A percentile compares a stretch with the other conserved stretches of the same genome.
Evolutionary conservation across 768 basidiomycete genomes (phyloP).

Genomic region (Rhizopogon salebrosus): DNA sequence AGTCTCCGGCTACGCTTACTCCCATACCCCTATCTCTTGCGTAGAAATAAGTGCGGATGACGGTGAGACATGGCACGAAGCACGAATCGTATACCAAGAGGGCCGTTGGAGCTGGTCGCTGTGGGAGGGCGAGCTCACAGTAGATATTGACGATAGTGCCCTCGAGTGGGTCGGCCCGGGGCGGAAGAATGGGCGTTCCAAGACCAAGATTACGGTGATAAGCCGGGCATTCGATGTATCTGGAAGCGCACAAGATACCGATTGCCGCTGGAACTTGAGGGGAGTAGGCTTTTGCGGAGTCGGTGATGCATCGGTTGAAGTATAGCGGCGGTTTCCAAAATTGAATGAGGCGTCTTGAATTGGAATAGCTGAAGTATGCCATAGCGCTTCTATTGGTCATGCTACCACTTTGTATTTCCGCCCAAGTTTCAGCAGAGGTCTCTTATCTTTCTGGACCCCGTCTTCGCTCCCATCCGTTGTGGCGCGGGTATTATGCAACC

Average conservation of each 20-base stretch:
- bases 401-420: too few species aligned
- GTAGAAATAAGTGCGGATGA: slow-evolving; percentile 51
- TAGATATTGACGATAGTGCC: slow-evolving; percentile 18
- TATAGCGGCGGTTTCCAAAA: background rate
- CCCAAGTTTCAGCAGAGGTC: too few species aligned
- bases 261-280: slow-evolving; percentile 59
- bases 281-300: slow-evolving; percentile 46
- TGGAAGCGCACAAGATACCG: slow-evolving; percentile 44
- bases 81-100: slow-evolving; percentile 51
- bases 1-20: slow-evolving; percentile 55
- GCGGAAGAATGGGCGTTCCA: slow-evolving; percentile 10
- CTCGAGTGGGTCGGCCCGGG: background rate
- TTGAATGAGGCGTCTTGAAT: background rate
- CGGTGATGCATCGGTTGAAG: slow-evolving; percentile 16
- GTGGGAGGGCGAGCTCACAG: slow-evolving; percentile 51
- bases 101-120: slow-evolving; percentile 73
- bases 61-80: slow-evolving; percentile 46
- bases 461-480: too few species aligned
- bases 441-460: too few species aligned
- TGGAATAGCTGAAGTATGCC: background rate
- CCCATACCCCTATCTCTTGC: slow-evolving; percentile 38
- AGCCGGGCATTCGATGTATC: slow-evolving; percentile 50
- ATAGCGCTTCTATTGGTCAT: background rate
- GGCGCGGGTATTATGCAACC: too few species aligned
- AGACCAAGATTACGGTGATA: slow-evolving; percentile 19